Conservation (phyloP, 495 filamentous ascomycete species). For the Hypoxylon rickii region DNA sequence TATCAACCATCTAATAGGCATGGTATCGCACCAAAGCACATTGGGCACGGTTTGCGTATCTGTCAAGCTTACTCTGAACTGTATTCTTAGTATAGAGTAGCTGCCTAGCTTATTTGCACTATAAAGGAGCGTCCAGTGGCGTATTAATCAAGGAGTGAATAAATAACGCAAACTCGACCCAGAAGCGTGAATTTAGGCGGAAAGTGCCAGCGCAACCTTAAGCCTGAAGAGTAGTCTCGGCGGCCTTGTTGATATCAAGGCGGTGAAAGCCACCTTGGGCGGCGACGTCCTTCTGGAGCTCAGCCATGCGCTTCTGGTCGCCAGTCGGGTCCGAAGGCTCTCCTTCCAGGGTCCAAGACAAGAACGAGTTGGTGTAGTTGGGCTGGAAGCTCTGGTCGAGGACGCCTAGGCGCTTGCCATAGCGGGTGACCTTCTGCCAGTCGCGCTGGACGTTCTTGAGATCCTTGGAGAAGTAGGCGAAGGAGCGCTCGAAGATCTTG, state of each 20-base stretch:
- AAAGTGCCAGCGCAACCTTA: background rate
- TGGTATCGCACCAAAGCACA: too few species aligned
- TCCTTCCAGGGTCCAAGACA: slow-evolving; percentile 63
- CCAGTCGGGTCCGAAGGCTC: slow-evolving; percentile 65
- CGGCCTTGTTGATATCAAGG: slow-evolving; percentile 22
- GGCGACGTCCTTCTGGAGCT: slow-evolving; percentile 63
- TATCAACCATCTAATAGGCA: too few species aligned
- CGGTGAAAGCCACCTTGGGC: slow-evolving; percentile 52
- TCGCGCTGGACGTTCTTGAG: slow-evolving; percentile 71
- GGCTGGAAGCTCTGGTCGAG: slow-evolving; percentile 60
- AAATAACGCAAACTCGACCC: background rate
- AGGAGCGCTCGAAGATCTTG: slow-evolving; percentile 75
- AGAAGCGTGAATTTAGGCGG: background rate
- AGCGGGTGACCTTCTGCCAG: slow-evolving; percentile 71
- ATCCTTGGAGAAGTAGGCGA: slow-evolving; percentile 71
- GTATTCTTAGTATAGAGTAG: slow-evolving; percentile 11
- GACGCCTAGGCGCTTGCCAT: slow-evolving; percentile 68
- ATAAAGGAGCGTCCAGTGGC: slow-evolving; percentile 9
- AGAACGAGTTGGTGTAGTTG: slow-evolving; percentile 70
- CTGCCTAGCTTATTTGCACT: background rate
- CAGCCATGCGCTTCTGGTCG: slow-evolving; percentile 69
- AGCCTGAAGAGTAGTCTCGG: slow-evolving; percentile 15
- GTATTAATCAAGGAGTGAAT: slow-evolving; percentile 6
- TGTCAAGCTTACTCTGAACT: background rate
- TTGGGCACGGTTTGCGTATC: background rate